Evolutionary conservation across 1,284 basidiomycete species (phyloP), one percentile per base, ranked within the genome.

Genomic region (Malassezia yamatoensis): DNA sequence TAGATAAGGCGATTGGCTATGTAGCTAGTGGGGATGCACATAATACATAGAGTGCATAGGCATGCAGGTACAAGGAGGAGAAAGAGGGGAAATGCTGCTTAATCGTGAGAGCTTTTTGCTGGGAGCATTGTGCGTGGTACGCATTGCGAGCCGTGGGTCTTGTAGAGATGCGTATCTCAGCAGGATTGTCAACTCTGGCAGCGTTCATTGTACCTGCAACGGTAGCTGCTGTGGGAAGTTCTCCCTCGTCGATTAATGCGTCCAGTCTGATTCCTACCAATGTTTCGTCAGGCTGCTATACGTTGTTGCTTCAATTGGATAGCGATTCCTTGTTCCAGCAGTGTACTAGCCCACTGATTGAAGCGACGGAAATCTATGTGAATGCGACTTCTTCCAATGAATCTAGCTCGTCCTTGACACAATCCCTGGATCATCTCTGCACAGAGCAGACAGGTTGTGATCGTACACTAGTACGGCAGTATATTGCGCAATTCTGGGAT

Each of bases 1-100:
- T 72, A 12, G 72, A 74, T 57, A 70, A 70, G 49, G 72, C 71
- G 3, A 64, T 66, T 10, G 71, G 71, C 12, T 74, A 72, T 54
- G 62, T 51, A 41, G 54, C 42, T n/a, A 20, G 24, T 13, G 53
- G 48, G n/a, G 15, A 20, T 29, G 52, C 52, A 35, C 35, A 38
- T 21, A 6, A n/a, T 20, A 18, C 34, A 48, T 48, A 24, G 18
- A 38, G 40, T 48, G 52, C 52, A 48, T 40, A n/a, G 32, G 36
- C 15, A 49, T 49, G 46, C 46, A 49, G 39, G 39, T 41, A 21
- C 39, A 41, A 18, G 32, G 11, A 39, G 38, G 38, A 8, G 18
- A 39, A 39, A 20, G 38, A n/a, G 38, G 18, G n/a, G n/a, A 39
- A 39, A 20, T 29, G 24, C 24, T 29, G 7, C 24, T 29, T 29